phyloP scores from a whole-genome alignment of 805 yeast species.

The Lipomyces lipofer region DNA sequence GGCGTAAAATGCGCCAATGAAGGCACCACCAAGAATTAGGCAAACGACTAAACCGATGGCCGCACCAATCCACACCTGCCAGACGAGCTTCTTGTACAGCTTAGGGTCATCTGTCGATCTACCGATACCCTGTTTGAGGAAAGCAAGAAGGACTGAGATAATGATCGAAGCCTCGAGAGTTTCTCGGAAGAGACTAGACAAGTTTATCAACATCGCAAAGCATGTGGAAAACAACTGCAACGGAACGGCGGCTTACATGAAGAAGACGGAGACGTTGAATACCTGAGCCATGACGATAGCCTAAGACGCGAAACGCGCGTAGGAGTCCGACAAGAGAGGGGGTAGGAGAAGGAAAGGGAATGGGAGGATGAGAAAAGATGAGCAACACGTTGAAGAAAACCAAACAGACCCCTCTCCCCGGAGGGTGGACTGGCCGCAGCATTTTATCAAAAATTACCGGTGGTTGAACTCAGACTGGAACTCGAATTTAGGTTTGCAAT shows the following conservation, averaged over 20 bases:
- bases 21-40: slow-evolving; percentile 83
- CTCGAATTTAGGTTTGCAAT: no score
- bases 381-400: no score
- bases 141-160: slow-evolving; percentile 87
- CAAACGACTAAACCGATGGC: slow-evolving; percentile 72
- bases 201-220: neutral
- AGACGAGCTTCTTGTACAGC: slow-evolving; percentile 63
- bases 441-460: no score
- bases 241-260: slow-evolving; percentile 21
- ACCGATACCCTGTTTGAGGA: slow-evolving; percentile 85
- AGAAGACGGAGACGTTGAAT: slow-evolving; percentile 47
- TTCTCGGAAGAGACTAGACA: slow-evolving; percentile 72
- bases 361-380: no score
- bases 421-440: no score
- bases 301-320: neutral
- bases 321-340: no score
- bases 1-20: slow-evolving; percentile 89
- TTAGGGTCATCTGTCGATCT: slow-evolving; percentile 36
- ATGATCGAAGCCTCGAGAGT: slow-evolving; percentile 88
- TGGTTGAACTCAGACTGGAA: no score
- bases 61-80: slow-evolving; percentile 88
- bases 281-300: slow-evolving; percentile 49
- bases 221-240: neutral
- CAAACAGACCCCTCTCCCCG: no score
- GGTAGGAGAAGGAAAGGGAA: no score